Conservation (phyloP, 306 rosid species). For the Rubus parviflorus region DNA sequence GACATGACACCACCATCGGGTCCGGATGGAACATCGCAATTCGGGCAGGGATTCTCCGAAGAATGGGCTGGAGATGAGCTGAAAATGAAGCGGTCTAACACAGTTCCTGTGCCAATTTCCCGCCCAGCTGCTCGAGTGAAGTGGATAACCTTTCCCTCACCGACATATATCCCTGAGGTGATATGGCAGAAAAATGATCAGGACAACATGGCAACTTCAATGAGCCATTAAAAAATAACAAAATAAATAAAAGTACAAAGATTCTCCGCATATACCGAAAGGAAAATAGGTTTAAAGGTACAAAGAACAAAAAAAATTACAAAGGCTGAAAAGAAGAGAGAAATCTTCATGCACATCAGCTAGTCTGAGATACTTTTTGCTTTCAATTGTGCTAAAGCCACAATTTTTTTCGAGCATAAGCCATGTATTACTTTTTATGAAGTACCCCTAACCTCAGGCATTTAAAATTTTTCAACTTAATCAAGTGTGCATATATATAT, state of each 20-base stretch:
- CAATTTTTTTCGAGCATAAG: background rate
- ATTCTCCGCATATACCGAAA: background rate
- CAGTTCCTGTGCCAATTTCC: conserved; percentile 45
- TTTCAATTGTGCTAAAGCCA: background rate
- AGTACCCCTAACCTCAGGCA: background rate
- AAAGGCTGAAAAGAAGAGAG: background rate
- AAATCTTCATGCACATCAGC: background rate
- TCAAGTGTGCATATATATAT: background rate
- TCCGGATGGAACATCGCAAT: conserved; percentile 44
- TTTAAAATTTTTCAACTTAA: background rate
- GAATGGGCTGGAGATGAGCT: conserved; percentile 43
- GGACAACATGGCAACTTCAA: conserved; percentile 9
- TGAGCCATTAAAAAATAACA: conserved; percentile 5
- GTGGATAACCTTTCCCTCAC: conserved; percentile 69
- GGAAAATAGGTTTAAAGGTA: background rate
- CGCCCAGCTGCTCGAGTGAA: conserved; percentile 59
- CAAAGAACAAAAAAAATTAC: background rate
- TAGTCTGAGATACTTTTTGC: background rate
- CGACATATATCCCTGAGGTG: conserved; percentile 61
- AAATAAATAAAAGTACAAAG: background rate
- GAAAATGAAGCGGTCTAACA: conserved; percentile 34
- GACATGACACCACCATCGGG: conserved; percentile 55
- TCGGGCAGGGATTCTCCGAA: conserved; percentile 45
- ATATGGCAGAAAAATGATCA: conserved; percentile 6
- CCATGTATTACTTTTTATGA: background rate